Percentiles rank a stretch among this genome's conserved stretches.
Conservation (phyloP, 139 green algal species). For the Ettlia oleoabundans region DNA sequence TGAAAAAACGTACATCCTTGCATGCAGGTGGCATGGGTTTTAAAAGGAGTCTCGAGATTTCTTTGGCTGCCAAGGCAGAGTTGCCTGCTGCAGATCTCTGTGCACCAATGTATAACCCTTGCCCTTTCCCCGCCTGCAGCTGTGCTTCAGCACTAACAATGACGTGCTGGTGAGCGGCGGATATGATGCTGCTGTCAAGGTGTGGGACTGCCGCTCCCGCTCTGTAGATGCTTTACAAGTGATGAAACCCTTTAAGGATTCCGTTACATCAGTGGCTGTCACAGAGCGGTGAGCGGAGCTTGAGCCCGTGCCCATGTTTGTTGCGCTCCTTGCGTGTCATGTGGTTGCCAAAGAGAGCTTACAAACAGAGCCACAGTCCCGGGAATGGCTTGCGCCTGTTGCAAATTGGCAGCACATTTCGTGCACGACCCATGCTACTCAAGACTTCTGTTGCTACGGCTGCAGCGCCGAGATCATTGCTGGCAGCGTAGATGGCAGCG, state of each 20-base stretch:
- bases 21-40: too few relatives aligned
- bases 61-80: not conserved
- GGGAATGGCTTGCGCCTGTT: too few relatives aligned
- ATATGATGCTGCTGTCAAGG: conserved; percentile 88
- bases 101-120: too few relatives aligned
- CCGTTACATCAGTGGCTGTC: conserved; percentile 79
- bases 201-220: conserved; percentile 91
- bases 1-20: too few relatives aligned
- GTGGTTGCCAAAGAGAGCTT: too few relatives aligned
- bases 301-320: too few relatives aligned
- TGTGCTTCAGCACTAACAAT: conserved; percentile 71
- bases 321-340: too few relatives aligned
- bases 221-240: conserved; percentile 81
- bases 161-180: conserved; percentile 82
- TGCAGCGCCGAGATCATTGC: conserved; percentile 73
- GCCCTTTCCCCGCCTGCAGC: conserved; percentile 51
- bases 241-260: conserved; percentile 87
- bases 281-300: conserved; percentile 14
- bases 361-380: too few relatives aligned
- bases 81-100: too few relatives aligned
- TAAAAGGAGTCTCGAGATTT: too few relatives aligned
- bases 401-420: too few relatives aligned
- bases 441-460: not conserved
- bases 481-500: conserved; percentile 85
- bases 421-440: too few relatives aligned